Evolutionary conservation across 495 filamentous ascomycete genomes (phyloP), one percentile per base, ranked within the genome.

Genomic region (Arthonia radiata): DNA sequence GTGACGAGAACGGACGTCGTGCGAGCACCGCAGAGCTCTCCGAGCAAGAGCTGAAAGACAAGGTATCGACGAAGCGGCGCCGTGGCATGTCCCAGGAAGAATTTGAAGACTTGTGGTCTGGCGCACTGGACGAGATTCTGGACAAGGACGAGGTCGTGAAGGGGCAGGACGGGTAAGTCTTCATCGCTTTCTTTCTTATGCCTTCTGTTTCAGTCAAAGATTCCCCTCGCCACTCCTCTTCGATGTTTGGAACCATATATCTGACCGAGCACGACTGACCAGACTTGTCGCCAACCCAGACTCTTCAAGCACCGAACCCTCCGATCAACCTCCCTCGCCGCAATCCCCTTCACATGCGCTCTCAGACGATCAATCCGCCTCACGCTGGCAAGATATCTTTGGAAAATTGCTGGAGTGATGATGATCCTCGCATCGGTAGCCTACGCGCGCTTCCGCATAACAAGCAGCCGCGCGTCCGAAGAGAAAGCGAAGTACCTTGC

Each of bases 351-450:
- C 69, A 41, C 48, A 54, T 99, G 89, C 57, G 65, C 77, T 54
- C 38, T 82, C 76, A 65, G 64, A 56, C 68, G 82, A 56, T 80
- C 79, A 55, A 53, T 89, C 64, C 65, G 76, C 57, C 71, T 75
- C 67, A 66, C 83, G 60, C 49, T 92, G 77, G 69, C 76, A 62
- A 62, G 73, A 71, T 64, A 94, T 92, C 67, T 86, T 78, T 56
- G 89, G 66, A 56, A 71, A 61, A 64, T 93, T 91, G 60, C 64
- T 57, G 40, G 65, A 59, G 38, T 86, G 49, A 49, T 64, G 22
- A 25, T 70, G 3, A 30, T 57, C n/a, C 18, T 64, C 15, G 33
- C 54, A 13, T 42, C 47, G 9, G 31, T 60, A 7, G 33, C 56
- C 24, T 78, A 77, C 42, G 56, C 49, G 14, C 67, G 69, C 13